A percentile compares a stretch with the other conserved stretches of the same genome.
Conservation (phyloP, 306 rosid species). For the Gastrolobium villosum region DNA sequence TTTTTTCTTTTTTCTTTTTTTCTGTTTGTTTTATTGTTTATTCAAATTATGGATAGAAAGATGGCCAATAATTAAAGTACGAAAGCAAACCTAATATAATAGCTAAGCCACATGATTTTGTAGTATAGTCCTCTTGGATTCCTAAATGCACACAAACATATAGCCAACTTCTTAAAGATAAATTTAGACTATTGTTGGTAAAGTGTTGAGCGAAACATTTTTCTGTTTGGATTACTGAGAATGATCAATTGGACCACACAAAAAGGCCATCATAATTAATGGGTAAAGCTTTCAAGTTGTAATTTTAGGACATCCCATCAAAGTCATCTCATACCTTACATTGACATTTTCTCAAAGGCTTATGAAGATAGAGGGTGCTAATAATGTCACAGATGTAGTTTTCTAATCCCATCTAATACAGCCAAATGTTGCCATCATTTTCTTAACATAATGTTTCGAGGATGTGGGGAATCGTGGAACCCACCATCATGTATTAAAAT, state of each 20-base stretch:
- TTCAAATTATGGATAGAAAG: neutral
- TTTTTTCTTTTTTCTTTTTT: neutral
- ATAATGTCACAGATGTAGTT: conserved; percentile 47
- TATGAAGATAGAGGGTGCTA: conserved; percentile 36
- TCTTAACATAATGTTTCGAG: conserved; percentile 53
- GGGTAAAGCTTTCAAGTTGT: conserved; percentile 53
- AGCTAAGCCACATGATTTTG: conserved; percentile 42
- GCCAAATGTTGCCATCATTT: conserved; percentile 52
- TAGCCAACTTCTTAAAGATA: conserved; percentile 35
- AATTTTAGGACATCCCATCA: conserved; percentile 54
- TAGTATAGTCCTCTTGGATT: conserved; percentile 39
- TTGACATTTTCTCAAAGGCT: conserved; percentile 44
- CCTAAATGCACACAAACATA: conserved; percentile 43
- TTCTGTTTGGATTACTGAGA: conserved; percentile 42
- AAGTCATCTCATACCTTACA: conserved; percentile 41
- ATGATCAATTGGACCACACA: conserved; percentile 51
- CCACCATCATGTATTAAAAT: conserved; percentile 51
- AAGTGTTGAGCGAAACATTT: conserved; percentile 36
- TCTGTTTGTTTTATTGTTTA: conserved; percentile 13
- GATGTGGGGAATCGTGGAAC: conserved; percentile 48
- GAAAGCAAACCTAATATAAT: conserved; percentile 37
- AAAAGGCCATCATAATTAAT: conserved; percentile 51
- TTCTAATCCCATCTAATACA: conserved; percentile 42
- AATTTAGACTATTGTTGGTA: conserved; percentile 30
- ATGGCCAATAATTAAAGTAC: neutral